Conservation (phyloP, 768 basidiomycete species). For the Trametes sanguinea region DNA sequence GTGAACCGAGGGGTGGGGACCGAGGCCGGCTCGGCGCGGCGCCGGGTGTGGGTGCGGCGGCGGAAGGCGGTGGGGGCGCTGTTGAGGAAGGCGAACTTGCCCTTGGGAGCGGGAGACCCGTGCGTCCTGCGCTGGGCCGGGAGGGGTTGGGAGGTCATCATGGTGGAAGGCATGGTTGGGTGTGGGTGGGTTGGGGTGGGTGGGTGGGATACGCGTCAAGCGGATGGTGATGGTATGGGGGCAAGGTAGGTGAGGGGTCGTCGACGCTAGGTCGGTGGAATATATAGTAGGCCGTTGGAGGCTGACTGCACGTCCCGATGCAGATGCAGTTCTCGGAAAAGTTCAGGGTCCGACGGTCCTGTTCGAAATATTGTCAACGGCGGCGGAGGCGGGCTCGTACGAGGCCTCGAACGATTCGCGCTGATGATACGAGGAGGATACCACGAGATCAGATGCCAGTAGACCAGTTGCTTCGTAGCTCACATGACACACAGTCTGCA, state of each 20-base stretch:
- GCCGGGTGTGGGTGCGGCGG: slow-evolving; percentile 4
- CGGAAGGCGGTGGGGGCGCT: background rate
- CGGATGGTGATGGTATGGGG: slow-evolving; percentile 2
- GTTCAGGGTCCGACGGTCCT: too few relatives aligned
- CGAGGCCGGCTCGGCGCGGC: slow-evolving; percentile 6
- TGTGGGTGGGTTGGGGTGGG: background rate
- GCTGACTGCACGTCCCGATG: background rate
- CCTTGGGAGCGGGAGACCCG: slow-evolving; percentile 10
- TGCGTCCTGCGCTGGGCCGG: slow-evolving; percentile 9
- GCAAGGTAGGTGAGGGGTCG: background rate
- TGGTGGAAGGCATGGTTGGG: background rate
- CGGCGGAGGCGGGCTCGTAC: too few relatives aligned
- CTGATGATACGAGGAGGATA: too few relatives aligned
- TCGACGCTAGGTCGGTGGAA: too few relatives aligned
- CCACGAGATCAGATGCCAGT: too few relatives aligned
- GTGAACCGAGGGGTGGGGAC: too few relatives aligned
- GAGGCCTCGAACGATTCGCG: too few relatives aligned
- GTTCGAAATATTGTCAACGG: too few relatives aligned
- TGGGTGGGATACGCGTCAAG: slow-evolving; percentile 4
- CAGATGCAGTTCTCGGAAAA: too few relatives aligned
- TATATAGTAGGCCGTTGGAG: background rate
- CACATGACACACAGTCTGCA: too few relatives aligned
- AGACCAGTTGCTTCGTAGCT: too few relatives aligned
- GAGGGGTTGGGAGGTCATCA: background rate
- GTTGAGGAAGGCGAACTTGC: background rate